Evolutionary conservation across 257 asterid genomes (phyloP), one percentile per base, ranked within the genome.

Genomic region (Apocynum venetum): DNA sequence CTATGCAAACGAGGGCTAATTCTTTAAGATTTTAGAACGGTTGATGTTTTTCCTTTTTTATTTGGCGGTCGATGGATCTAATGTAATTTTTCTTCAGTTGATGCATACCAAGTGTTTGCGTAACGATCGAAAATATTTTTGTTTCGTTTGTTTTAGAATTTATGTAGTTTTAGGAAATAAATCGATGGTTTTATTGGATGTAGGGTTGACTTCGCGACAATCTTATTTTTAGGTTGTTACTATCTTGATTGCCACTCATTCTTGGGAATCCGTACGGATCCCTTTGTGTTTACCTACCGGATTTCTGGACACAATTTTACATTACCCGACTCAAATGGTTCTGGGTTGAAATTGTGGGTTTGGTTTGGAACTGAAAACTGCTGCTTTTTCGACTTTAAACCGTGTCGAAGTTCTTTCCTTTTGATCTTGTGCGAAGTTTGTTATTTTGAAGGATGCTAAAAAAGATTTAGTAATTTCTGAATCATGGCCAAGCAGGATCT

Each of bases 51-150:
- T 1, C 44, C 43, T 71, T 55, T 38, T 49, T n/a, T 13, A 12
- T 53, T 53, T 2, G 35, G 64, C 46, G 75, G 76, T 60, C 44
- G 56, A 8, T 61, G 77, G 84, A 83, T 83, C 84, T 73, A 82
- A 11, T 68, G 52, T 46, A 35, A n/a, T 36, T 76, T 73, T 70
- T 67, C 11, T 44, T 71, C 12, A 14, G 2, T 77, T 63, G 65
- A 74, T 82, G 63, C 19, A 56, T 69, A 4, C n/a, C n/a, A 0
- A 14, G 44, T 74, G 61, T 63, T 46, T 48, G n/a, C 10, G 14
- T 17, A 43, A 74, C 52, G 79, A 48, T 80, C 43, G 52, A 8
- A 2, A 41, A 15, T 63, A 17, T 0, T 64, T 20, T 40, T n/a
- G 10, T 51, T 9, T 53, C 15, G 20, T 40, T 15, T 70, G 47